These are phyloP conservation scores for Rhynchospora breviuscula DNA, from an alignment of 176 grass and related monocot genomes.

Conservation along the genomic window DNA sequence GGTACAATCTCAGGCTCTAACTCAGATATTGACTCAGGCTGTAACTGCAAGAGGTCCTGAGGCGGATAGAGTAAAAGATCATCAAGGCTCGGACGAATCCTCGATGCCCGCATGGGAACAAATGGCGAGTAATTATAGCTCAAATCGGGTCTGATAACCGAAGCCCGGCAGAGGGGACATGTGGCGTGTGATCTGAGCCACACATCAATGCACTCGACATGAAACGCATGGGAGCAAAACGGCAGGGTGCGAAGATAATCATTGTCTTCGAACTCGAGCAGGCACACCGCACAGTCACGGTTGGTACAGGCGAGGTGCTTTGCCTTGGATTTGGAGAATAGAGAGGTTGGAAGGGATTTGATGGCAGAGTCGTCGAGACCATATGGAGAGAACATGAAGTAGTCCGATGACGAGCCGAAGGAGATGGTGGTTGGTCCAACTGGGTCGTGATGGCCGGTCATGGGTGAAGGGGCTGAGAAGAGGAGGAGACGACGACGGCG, in stretches of 20 bases:
- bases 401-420: constrained; percentile 42
- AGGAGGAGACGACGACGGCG: constrained; percentile 33
- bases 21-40: background rate
- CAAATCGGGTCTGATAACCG: constrained; percentile 36
- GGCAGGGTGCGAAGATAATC: constrained; percentile 78
- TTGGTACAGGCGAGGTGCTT: constrained; percentile 34
- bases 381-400: constrained; percentile 59
- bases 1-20: constrained; percentile 36
- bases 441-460: constrained; percentile 31
- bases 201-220: constrained; percentile 89
- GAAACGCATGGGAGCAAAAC: constrained; percentile 80
- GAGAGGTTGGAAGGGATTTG: constrained; percentile 68
- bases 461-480: constrained; percentile 24
- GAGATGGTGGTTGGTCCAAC: constrained; percentile 31
- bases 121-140: constrained; percentile 37
- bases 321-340: constrained; percentile 42
- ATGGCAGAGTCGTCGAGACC: constrained; percentile 76
- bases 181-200: constrained; percentile 84
- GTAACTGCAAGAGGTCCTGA: constrained; percentile 3
- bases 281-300: constrained; percentile 77
- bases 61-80: constrained; percentile 69
- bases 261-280: constrained; percentile 83
- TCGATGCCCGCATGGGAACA: constrained; percentile 39
- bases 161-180: constrained; percentile 77
- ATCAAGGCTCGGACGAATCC: constrained; percentile 68